These are phyloP conservation scores for Hordeum marinum DNA, from an alignment of 176 grass and related monocot species.

Conservation along the genomic window DNA sequence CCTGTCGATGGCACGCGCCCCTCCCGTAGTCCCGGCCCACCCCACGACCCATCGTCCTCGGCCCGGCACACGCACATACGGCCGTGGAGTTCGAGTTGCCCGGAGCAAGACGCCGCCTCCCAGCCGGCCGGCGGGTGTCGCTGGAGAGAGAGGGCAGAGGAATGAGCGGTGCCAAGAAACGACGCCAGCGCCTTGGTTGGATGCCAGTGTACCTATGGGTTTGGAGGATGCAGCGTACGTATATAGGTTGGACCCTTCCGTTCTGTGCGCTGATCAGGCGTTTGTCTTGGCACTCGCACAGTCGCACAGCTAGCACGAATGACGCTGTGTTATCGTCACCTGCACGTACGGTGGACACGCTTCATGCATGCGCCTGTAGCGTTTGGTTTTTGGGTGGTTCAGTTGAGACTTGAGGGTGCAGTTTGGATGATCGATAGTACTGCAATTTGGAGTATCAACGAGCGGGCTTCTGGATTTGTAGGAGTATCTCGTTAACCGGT, in stretches of 20 bases:
- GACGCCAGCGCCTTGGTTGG: background rate
- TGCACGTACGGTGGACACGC: background rate
- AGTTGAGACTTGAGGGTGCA: no score
- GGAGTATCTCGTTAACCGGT: no score
- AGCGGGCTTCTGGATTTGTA: background rate
- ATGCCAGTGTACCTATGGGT: background rate
- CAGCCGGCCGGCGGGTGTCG: background rate
- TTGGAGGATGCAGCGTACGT: constrained; percentile 1
- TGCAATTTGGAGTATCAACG: background rate
- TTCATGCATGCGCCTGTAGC: no score
- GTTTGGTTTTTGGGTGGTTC: no score
- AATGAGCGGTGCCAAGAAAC: background rate
- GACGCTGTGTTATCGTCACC: background rate
- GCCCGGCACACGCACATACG: background rate
- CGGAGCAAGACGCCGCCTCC: background rate
- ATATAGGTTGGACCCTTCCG: background rate
- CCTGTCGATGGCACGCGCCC: background rate
- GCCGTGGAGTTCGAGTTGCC: no score
- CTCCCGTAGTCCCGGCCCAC: background rate
- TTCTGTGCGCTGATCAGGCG: background rate
- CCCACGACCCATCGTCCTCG: background rate
- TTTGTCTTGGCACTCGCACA: constrained; percentile 24
- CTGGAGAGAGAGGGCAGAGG: background rate
- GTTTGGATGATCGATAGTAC: background rate
- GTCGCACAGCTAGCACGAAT: background rate